A percentile compares a stretch with the other conserved stretches of the same genome.
Conservation (phyloP, 306 rosid genomes). For the Oemleria cerasiformis region DNA sequence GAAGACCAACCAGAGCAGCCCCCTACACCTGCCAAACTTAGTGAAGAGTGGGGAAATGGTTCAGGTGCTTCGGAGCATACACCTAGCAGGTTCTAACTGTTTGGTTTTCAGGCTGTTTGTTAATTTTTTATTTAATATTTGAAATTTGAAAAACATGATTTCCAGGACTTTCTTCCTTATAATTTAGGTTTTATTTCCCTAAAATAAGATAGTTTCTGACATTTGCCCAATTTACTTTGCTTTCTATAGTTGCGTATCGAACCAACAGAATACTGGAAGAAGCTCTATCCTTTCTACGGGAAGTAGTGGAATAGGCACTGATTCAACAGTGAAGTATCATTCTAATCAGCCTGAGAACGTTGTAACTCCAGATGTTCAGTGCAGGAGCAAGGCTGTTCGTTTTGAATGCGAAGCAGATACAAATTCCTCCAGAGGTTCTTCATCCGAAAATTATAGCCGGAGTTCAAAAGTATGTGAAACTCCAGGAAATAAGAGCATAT, state of each 20-base stretch:
- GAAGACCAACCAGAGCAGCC: slow-evolving; percentile 42
- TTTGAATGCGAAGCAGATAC: slow-evolving; percentile 56
- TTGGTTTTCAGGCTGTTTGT: not conserved
- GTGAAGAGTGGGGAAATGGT: slow-evolving; percentile 40
- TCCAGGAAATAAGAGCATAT: slow-evolving; percentile 46
- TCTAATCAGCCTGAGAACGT: slow-evolving; percentile 31
- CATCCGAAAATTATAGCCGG: slow-evolving; percentile 44
- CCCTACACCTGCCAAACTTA: slow-evolving; percentile 42
- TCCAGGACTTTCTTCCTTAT: not conserved
- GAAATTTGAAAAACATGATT: not conserved
- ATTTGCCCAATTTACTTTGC: not conserved
- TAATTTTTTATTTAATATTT: not conserved
- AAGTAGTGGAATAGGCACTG: slow-evolving; percentile 24
- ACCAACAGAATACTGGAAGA: slow-evolving; percentile 17
- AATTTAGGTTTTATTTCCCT: not conserved
- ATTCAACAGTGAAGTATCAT: slow-evolving; percentile 12
- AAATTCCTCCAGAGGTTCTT: slow-evolving; percentile 47
- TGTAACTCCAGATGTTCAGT: slow-evolving; percentile 38
- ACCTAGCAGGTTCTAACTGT: slow-evolving; percentile 64
- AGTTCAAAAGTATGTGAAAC: slow-evolving; percentile 32
- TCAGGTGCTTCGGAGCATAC: slow-evolving; percentile 44
- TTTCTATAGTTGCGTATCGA: slow-evolving; percentile 36
- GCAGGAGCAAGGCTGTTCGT: slow-evolving; percentile 67
- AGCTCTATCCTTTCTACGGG: slow-evolving; percentile 26
- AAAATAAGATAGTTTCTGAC: not conserved